phyloP scores from a whole-genome alignment of 2,329 filamentous ascomycete genomes.

The Cytospora leucostoma region DNA sequence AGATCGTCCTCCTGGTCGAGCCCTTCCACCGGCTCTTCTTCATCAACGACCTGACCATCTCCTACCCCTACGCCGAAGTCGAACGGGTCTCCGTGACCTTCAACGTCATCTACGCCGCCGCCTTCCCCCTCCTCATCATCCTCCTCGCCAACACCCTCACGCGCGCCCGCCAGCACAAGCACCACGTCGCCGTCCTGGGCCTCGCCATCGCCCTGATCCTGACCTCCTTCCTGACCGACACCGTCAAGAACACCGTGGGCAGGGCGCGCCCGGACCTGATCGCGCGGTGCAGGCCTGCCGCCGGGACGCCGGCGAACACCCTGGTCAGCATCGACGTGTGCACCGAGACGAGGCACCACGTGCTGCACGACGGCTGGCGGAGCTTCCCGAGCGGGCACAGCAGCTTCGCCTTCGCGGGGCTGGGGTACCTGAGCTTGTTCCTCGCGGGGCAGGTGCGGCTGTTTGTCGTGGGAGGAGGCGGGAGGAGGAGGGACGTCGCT shows the following conservation, averaged over 20 bases:
- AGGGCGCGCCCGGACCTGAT: slow-evolving; percentile 65
- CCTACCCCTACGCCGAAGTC: slow-evolving; percentile 80
- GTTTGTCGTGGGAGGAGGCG: slow-evolving; percentile 45
- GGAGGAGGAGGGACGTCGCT: background rate
- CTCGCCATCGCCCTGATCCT: slow-evolving; percentile 76
- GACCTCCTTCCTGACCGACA: slow-evolving; percentile 81
- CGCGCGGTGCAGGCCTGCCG: slow-evolving; percentile 75
- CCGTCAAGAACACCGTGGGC: slow-evolving; percentile 86
- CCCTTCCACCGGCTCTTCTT: slow-evolving; percentile 96
- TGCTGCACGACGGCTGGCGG: slow-evolving; percentile 79
- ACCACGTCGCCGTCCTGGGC: slow-evolving; percentile 82
- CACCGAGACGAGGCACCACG: slow-evolving; percentile 68
- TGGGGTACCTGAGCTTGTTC: slow-evolving; percentile 74
- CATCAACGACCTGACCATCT: slow-evolving; percentile 79
- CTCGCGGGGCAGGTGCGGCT: slow-evolving; percentile 67
- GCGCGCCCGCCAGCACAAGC: slow-evolving; percentile 71
- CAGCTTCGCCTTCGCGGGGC: slow-evolving; percentile 75
- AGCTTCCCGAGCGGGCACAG: slow-evolving; percentile 82
- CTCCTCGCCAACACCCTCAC: slow-evolving; percentile 63
- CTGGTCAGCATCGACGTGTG: slow-evolving; percentile 70
- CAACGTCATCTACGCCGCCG: slow-evolving; percentile 78
- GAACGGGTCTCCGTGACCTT: slow-evolving; percentile 81
- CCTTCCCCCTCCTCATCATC: slow-evolving; percentile 69
- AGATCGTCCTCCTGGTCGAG: slow-evolving; percentile 69
- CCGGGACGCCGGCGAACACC: slow-evolving; percentile 48